These are phyloP conservation scores for Purshia tridentata DNA, from an alignment of 306 rosid genomes.

Conservation along the genomic window DNA sequence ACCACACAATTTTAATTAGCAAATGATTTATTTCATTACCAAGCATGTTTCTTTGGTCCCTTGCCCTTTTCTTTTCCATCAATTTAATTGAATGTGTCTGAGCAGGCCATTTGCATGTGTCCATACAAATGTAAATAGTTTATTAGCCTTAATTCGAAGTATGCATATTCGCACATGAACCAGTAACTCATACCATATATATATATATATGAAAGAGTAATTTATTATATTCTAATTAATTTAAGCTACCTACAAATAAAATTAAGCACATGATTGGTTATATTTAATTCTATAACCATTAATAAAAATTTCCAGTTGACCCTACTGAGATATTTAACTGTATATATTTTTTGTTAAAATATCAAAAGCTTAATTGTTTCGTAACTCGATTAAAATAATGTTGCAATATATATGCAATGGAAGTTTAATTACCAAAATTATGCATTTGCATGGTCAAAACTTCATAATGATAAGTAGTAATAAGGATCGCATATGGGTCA, in stretches of 20 bases:
- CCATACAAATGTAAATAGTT: background rate
- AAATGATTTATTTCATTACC: conserved; percentile 27
- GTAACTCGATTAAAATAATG: background rate
- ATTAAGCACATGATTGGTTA: conserved; percentile 44
- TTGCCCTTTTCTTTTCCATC: conserved; percentile 26
- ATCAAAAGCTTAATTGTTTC: background rate
- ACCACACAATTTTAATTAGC: no score
- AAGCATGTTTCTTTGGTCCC: conserved; percentile 38
- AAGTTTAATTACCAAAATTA: no score
- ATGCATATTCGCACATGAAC: conserved; percentile 30
- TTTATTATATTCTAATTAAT: background rate
- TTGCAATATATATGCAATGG: background rate
- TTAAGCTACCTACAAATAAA: conserved; percentile 23
- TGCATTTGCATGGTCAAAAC: no score
- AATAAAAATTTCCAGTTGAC: background rate
- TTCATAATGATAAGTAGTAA: no score
- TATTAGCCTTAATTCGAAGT: no score
- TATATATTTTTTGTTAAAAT: background rate
- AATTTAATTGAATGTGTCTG: conserved; percentile 30
- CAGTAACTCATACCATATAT: conserved; percentile 5
- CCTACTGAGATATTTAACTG: background rate
- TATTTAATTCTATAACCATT: background rate
- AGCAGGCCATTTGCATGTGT: conserved; percentile 27
- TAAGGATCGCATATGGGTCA: no score
- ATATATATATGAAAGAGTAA: background rate